Base-by-base conservation (phyloP, 2,329 filamentous ascomycete genomes). In the Phoma sp. region DNA sequence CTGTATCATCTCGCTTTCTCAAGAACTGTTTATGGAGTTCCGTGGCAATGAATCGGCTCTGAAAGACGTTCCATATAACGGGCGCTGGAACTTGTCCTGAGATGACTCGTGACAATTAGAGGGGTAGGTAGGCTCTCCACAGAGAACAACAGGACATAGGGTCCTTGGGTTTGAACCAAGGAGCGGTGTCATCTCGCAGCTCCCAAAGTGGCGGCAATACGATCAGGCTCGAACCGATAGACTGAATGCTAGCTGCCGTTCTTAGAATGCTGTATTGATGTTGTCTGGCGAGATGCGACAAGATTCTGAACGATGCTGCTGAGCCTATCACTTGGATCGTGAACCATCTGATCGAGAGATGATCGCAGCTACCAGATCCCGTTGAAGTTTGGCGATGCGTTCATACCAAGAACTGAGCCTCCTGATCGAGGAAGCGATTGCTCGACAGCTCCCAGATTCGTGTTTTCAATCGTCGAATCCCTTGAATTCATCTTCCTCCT, bases 391-490 rank as follows among this genome's bases (percentile, higher is more conserved):
- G 12, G 19, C 36, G 21, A 22, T 22, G 12, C 36, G 36, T 38
- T 24, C 12, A 21, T 15, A 31, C 17, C 36, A 24, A 38, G 36
- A 21, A 13, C 43, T 15, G 35, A 24, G 15, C 22, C 39, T 15
- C 3, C 15, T 9, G 15, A 13, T 29, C 2, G 27, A 29, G 25
- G 13, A 36, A 31, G 21, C 22, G 21, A 29, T 25, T 10, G 31
- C 29, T 37, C 7, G 15, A 25, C 17, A 4, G 22, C 27, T 10
- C 27, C 32, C 13, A 38, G 37, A 10, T 21, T 12, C 7, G 10
- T 25, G 25, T 15, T 27, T n/a, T 61, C 51, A 74, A 56, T 74
- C 71, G 44, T 70, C 71, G 44, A 75, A 75, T 4, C 73, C 74
- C 33, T 74, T 60, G 59, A 74, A 75, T 51, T 72, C 68, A 17